phyloP scores from a whole-genome alignment of 2,329 filamentous ascomycete genomes.

The Aspergillus sp. region DNA sequence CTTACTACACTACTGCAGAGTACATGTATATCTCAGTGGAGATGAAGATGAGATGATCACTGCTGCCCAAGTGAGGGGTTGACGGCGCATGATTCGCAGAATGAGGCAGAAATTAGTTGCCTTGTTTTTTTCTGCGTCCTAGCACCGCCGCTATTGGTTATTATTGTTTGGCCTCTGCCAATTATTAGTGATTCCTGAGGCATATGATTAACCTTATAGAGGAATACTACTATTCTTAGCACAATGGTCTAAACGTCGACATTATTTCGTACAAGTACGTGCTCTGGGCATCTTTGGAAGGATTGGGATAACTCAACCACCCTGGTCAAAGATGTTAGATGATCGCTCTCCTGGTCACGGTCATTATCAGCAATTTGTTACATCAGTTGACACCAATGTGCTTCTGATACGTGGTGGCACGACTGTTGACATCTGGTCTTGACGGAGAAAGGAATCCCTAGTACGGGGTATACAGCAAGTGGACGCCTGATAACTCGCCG shows the following conservation, averaged over 20 bases:
- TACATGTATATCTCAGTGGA: neutral
- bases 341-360: neutral
- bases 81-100: neutral
- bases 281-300: too few species aligned
- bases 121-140: neutral
- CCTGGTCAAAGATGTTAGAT: too few species aligned
- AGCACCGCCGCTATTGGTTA: neutral
- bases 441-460: too few species aligned
- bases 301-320: too few species aligned
- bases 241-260: neutral
- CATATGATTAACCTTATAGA: neutral
- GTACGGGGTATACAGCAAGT: too few species aligned
- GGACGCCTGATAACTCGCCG: too few species aligned
- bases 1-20: neutral
- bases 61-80: slow-evolving; percentile 1
- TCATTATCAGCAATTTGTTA: neutral
- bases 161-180: neutral
- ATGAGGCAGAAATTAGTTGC: neutral
- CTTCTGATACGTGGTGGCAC: neutral
- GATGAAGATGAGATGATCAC: neutral
- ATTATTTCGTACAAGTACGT: too few species aligned
- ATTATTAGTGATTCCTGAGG: too few species aligned
- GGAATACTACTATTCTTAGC: neutral
- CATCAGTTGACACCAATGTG: neutral
- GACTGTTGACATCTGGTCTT: too few species aligned